Evolutionary conservation across 495 filamentous ascomycete genomes (phyloP).

Genomic region (Sporormia fimetaria): DNA sequence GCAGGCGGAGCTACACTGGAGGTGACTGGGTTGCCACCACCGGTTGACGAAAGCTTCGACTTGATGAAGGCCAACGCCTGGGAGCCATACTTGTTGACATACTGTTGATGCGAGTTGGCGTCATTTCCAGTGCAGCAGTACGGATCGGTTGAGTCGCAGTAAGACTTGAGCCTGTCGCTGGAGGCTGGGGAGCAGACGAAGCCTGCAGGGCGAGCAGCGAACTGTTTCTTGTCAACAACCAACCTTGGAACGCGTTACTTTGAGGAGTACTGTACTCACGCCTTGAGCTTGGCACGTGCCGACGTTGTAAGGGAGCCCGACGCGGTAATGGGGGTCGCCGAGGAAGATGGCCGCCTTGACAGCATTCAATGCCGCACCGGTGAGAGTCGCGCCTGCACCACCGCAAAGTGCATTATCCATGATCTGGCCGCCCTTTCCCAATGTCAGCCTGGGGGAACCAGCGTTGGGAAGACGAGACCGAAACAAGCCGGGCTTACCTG

Average conservation of each 20-base stretch:
- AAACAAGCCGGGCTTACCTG: no score
- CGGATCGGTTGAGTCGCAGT: conserved; percentile 52
- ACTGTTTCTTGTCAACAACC: conserved; percentile 31
- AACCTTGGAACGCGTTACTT: background rate
- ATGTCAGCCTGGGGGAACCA: no score
- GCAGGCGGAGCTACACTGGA: no score
- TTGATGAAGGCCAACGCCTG: conserved; percentile 46
- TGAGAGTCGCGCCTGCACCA: conserved; percentile 39
- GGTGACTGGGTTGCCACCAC: no score
- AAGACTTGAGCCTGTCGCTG: conserved; percentile 45
- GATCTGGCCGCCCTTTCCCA: conserved; percentile 48
- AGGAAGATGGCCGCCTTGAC: conserved; percentile 53
- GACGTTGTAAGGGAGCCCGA: conserved; percentile 48
- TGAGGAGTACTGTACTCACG: conserved; percentile 39
- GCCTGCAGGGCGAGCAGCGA: conserved; percentile 45
- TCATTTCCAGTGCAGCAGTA: conserved; percentile 55
- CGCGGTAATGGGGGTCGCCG: conserved; percentile 47
- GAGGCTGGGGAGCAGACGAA: conserved; percentile 42
- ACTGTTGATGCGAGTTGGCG: conserved; percentile 45
- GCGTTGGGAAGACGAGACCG: no score
- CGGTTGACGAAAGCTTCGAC: no score
- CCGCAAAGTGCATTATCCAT: conserved; percentile 55
- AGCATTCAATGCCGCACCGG: conserved; percentile 37
- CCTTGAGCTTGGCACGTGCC: conserved; percentile 46
- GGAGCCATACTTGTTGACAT: conserved; percentile 48